These are phyloP conservation scores for Panicum hallii DNA, from an alignment of 202 grass and related monocot species.

Conservation along the genomic window DNA sequence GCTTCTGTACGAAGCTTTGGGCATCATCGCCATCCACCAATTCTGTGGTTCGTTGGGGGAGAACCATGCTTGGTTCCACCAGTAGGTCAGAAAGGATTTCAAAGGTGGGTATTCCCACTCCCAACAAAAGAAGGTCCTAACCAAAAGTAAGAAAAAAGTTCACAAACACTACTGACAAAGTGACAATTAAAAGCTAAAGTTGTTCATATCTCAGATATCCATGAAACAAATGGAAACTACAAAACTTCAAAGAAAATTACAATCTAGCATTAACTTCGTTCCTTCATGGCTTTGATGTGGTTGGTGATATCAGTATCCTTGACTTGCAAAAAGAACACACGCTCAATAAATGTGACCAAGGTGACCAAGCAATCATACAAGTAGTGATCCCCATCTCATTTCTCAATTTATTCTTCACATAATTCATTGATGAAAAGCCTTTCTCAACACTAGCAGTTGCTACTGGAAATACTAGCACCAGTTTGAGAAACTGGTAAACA, in stretches of 20 bases:
- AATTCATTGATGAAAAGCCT: neutral
- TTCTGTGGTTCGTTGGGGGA: conserved; percentile 33
- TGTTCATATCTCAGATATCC: neutral
- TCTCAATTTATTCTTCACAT: neutral
- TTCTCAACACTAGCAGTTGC: neutral
- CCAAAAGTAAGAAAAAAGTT: neutral
- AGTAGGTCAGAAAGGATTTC: neutral
- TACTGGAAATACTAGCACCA: neutral
- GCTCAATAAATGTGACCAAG: neutral
- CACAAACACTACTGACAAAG: neutral
- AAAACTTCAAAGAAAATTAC: neutral
- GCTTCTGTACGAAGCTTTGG: conserved; percentile 72
- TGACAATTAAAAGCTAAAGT: too few species aligned
- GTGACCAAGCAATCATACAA: neutral
- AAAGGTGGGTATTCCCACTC: neutral
- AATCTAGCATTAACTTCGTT: neutral
- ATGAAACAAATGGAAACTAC: neutral
- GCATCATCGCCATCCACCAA: conserved; percentile 27
- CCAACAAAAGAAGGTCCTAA: neutral
- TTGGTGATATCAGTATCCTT: neutral
- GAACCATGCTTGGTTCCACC: conserved; percentile 23
- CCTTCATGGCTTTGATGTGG: neutral
- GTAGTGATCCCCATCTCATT: neutral
- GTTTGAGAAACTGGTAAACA: neutral
- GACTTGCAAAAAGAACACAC: neutral